These are phyloP conservation scores for Salix koriyanagi DNA, from an alignment of 345 rosid genomes.

Conservation along the genomic window DNA sequence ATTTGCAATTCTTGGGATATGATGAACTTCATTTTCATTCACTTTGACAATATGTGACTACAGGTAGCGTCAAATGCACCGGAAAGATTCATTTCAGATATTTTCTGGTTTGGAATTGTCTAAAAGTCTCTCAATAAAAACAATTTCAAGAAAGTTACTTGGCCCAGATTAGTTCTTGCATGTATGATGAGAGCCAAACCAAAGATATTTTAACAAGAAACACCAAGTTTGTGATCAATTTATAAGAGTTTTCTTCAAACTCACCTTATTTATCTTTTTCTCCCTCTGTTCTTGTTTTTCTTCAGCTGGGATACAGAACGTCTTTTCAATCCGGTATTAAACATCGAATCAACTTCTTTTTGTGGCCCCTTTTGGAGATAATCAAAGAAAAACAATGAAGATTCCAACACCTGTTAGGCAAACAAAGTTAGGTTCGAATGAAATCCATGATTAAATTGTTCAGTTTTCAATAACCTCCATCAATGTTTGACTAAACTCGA, in stretches of 20 bases:
- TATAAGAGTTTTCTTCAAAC: neutral
- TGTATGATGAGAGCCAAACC: too few species aligned
- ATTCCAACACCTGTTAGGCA: neutral
- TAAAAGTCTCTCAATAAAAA: slow-evolving; percentile 5
- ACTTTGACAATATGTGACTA: slow-evolving; percentile 9
- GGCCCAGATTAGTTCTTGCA: neutral
- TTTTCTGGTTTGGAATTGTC: slow-evolving; percentile 11
- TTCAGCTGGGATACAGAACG: neutral
- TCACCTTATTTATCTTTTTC: neutral
- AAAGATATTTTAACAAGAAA: slow-evolving; percentile 11
- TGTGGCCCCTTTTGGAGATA: neutral
- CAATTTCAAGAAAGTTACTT: neutral
- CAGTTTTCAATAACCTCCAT: too few species aligned
- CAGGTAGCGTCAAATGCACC: slow-evolving; percentile 17
- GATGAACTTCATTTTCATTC: slow-evolving; percentile 29
- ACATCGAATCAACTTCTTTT: neutral
- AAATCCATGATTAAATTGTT: too few species aligned
- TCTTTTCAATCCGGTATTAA: neutral
- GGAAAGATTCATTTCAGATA: slow-evolving; percentile 9
- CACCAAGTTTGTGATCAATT: neutral
- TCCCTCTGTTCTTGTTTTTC: neutral
- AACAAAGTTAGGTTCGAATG: too few species aligned
- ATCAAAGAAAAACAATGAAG: neutral
- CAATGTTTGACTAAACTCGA: neutral
- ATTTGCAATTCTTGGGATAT: slow-evolving; percentile 9